Conservation (phyloP, 805 yeast genomes). For the Jamesozyma lodderae region DNA sequence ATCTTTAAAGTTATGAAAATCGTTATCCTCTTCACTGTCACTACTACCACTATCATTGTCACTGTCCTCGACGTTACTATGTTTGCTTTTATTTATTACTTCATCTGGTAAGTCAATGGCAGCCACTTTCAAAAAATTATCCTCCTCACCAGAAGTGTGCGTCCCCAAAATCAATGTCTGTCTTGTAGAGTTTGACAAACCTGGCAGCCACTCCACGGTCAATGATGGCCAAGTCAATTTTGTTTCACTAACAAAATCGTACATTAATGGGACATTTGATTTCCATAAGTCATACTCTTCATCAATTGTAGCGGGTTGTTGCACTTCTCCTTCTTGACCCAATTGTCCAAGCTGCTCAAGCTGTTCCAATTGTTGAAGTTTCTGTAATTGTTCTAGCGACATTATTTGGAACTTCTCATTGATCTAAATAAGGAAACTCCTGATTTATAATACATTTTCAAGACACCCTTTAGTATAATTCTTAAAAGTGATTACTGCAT, state of each 20-base stretch:
- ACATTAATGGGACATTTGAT: slow-evolving; percentile 72
- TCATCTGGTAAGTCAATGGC: slow-evolving; percentile 46
- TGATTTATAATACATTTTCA: too few relatives aligned
- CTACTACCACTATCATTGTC: too few relatives aligned
- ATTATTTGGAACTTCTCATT: too few relatives aligned
- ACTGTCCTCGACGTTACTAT: too few relatives aligned
- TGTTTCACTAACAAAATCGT: slow-evolving; percentile 73
- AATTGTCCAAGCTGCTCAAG: too few relatives aligned
- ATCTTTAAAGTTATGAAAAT: slow-evolving; percentile 1
- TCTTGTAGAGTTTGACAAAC: slow-evolving; percentile 22
- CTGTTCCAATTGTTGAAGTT: too few relatives aligned
- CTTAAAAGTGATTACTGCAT: too few relatives aligned
- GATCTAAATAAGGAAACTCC: too few relatives aligned
- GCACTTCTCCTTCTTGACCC: not conserved
- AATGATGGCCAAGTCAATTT: slow-evolving; percentile 77
- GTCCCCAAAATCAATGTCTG: slow-evolving; percentile 59
- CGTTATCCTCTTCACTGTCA: slow-evolving; percentile 4
- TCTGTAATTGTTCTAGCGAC: too few relatives aligned
- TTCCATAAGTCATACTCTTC: slow-evolving; percentile 73
- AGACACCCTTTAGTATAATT: too few relatives aligned
- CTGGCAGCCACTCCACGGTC: slow-evolving; percentile 70
- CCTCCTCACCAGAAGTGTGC: slow-evolving; percentile 62
- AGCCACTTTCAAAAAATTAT: slow-evolving; percentile 57
- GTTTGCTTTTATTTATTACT: not conserved
- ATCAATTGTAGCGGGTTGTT: slow-evolving; percentile 25